Evolutionary conservation across 106 monocot genomes (phyloP), one percentile per base, ranked within the genome.

Genomic region (Chionographis japonica): DNA sequence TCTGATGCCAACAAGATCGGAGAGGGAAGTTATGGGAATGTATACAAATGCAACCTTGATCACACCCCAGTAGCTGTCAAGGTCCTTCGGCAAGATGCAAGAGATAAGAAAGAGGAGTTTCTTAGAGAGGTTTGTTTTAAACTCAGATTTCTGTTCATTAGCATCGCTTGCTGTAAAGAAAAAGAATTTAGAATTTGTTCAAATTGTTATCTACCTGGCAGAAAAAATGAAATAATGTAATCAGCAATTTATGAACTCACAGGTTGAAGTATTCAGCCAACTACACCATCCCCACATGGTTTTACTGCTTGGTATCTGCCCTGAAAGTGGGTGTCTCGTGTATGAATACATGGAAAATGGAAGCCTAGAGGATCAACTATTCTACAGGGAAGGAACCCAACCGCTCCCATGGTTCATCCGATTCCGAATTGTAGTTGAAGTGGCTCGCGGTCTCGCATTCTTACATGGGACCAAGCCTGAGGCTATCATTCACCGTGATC

Each of bases 341-440:
- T 95, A 91, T 19, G 94, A 95, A 60, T 88, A 83, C 83, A 85
- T 95, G 94, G 79, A 91, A 51, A 91, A 91, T 62, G 85, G 88
- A 63, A 91, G 91, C 60, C 71, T 95, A 52, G 94, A 95, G 40
- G 88, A 95, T 60, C 80, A 68, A 20, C 72, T 95, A 27, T 83
- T 95, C 60, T 40, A 67, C 67, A 75, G 10, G 19, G 71, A 75
- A 12, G 75, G 60, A 37, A 62, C 64, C 2, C 58, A 46, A 41
- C 76, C 90, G 37, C 85, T 94, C 8, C 81, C 88, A 36, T 91
- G 94, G 91, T 62, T 67, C 50, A 66, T 83, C 11, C 69, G 94
- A 4, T 83, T 95, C 58, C 85, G 80, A 17, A 86, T 95, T 54
- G 49, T 91, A 13, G 77, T 83, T 39, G 94, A 95, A 67, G 94